Evolutionary conservation across 495 filamentous ascomycete species (phyloP).

Genomic region (Penicillium diatomitis): DNA sequence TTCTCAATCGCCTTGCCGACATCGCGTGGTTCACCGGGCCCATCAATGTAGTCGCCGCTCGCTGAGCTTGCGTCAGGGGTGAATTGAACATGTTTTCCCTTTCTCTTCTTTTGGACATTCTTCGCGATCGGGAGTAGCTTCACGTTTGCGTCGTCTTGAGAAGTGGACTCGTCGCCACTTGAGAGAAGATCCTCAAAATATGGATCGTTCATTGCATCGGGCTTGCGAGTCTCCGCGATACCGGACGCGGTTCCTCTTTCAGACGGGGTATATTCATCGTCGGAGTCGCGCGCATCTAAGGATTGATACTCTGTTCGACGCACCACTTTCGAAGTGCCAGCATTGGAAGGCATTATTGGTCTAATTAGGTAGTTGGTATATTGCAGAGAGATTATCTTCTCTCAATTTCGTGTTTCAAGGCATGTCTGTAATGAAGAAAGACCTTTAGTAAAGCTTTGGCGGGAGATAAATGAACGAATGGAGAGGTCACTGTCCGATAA

Average conservation of each 20-base stretch:
- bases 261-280: not conserved
- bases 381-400: too few relatives aligned
- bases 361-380: too few relatives aligned
- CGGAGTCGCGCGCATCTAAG: not conserved
- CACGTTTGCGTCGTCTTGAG: conserved; percentile 10
- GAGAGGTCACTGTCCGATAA: too few relatives aligned
- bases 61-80: not conserved
- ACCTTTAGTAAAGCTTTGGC: too few relatives aligned
- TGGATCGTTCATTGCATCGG: not conserved
- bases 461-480: too few relatives aligned
- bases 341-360: too few relatives aligned
- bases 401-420: too few relatives aligned
- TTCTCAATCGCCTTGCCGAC: conserved; percentile 13
- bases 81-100: not conserved
- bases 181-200: conserved; percentile 2
- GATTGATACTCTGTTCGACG: not conserved
- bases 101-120: not conserved
- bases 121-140: conserved; percentile 10
- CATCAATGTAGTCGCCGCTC: not conserved
- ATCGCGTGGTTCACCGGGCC: conserved; percentile 7
- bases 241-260: not conserved
- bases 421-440: too few relatives aligned
- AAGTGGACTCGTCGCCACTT: conserved; percentile 7
- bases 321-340: too few relatives aligned
- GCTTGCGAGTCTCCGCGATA: not conserved